These are phyloP conservation scores for Sarocladium kiliense DNA, from an alignment of 2,329 filamentous ascomycete genomes.

Conservation along the genomic window DNA sequence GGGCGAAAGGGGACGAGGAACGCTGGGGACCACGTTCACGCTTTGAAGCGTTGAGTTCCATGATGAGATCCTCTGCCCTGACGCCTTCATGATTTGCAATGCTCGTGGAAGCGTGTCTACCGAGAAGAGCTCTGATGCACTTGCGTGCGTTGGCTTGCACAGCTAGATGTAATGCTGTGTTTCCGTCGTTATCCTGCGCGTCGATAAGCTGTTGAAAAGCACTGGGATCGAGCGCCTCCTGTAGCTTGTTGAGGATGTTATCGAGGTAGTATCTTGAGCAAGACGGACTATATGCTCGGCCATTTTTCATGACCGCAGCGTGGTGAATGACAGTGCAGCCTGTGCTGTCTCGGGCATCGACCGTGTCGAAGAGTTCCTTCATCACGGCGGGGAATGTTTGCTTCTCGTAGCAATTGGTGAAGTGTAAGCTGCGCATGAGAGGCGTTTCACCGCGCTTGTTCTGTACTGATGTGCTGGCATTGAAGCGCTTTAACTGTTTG, in stretches of 20 bases:
- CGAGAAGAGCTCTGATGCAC: conserved; percentile 74
- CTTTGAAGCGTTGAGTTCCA: conserved; percentile 64
- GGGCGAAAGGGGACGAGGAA: conserved; percentile 69
- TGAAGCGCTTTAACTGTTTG: conserved; percentile 76
- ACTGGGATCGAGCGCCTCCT: conserved; percentile 68
- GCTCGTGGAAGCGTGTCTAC: conserved; percentile 76
- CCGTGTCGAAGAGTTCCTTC: conserved; percentile 75
- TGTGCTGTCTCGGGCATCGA: conserved; percentile 72
- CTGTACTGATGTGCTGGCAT: conserved; percentile 66
- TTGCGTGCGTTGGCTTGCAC: conserved; percentile 85
- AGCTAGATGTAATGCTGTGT: conserved; percentile 73
- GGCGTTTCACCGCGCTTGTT: conserved; percentile 80
- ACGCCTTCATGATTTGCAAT: conserved; percentile 78
- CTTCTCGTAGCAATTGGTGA: conserved; percentile 96
- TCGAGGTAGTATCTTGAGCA: conserved; percentile 93
- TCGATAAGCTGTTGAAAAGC: conserved; percentile 77
- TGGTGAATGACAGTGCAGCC: conserved; percentile 92
- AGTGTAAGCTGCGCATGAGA: conserved; percentile 88
- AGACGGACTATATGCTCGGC: conserved; percentile 74
- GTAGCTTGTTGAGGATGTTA: conserved; percentile 80
- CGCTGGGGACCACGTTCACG: conserved; percentile 64
- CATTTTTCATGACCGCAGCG: conserved; percentile 81
- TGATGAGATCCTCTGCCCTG: conserved; percentile 79
- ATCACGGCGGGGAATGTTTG: conserved; percentile 82
- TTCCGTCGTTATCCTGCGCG: conserved; percentile 77